Evolutionary conservation across 179 eudicot genomes (phyloP).

Genomic region (Vitellaria paradoxa): DNA sequence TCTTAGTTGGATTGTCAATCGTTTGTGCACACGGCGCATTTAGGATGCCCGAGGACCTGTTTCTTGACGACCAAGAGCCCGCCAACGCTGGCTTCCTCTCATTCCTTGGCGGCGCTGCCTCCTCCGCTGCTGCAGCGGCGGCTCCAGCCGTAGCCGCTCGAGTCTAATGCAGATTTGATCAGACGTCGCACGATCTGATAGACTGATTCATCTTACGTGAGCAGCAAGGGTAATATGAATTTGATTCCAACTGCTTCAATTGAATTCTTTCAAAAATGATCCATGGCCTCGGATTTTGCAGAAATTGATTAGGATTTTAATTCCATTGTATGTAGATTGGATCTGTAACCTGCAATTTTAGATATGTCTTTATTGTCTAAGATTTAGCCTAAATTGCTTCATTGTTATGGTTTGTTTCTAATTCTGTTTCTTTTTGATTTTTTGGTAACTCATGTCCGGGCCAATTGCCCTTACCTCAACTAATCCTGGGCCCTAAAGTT

Average conservation of each 20-base stretch:
- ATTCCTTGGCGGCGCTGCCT: constrained; percentile 71
- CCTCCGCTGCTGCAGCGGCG: constrained; percentile 31
- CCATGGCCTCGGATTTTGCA: neutral
- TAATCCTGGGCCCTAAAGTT: too few relatives aligned
- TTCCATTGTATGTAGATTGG: constrained; percentile 4
- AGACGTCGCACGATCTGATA: neutral
- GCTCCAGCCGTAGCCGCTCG: constrained; percentile 40
- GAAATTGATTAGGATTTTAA: constrained; percentile 7
- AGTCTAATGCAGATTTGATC: constrained; percentile 27
- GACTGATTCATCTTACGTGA: neutral
- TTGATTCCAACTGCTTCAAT: neutral
- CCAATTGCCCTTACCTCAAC: too few relatives aligned
- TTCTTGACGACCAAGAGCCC: constrained; percentile 72
- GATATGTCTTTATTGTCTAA: neutral
- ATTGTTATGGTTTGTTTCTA: neutral
- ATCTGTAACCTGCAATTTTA: constrained; percentile 14
- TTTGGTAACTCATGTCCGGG: too few relatives aligned
- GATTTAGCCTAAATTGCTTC: neutral
- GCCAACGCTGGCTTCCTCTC: constrained; percentile 45
- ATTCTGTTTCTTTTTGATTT: neutral
- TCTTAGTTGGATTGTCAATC: constrained; percentile 42
- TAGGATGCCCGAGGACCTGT: constrained; percentile 74
- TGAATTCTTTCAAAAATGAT: constrained; percentile 8
- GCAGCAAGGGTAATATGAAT: neutral
- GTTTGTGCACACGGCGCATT: constrained; percentile 73